A percentile compares a stretch with the other conserved stretches of the same genome.
phyloP scores from a whole-genome alignment of 2,329 filamentous ascomycete genomes.

The Clonostachys rhizophaga region DNA sequence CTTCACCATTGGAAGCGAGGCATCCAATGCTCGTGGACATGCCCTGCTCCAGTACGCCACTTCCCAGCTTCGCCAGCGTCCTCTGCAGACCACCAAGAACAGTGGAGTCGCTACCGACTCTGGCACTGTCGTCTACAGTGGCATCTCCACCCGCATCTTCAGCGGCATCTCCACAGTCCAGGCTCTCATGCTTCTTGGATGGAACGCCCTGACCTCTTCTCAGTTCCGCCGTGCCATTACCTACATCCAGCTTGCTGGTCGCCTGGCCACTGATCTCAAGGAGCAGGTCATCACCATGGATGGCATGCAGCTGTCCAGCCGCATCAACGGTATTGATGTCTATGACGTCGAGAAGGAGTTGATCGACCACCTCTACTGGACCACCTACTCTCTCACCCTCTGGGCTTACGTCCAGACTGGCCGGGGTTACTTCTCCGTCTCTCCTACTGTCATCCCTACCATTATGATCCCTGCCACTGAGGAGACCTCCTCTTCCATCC shows the following conservation, averaged over 20 bases:
- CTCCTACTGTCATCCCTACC: constrained; percentile 14
- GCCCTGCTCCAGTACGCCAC: constrained; percentile 25
- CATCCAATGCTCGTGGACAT: constrained; percentile 16
- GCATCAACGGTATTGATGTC: constrained; percentile 34
- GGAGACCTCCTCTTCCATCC: constrained; percentile 18
- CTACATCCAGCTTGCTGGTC: constrained; percentile 24
- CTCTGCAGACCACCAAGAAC: constrained; percentile 11
- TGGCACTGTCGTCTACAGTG: constrained; percentile 9
- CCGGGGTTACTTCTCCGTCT: constrained; percentile 12
- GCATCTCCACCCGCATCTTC: constrained; percentile 22
- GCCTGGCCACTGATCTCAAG: constrained; percentile 21
- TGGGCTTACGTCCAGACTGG: constrained; percentile 30
- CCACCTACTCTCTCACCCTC: constrained; percentile 27
- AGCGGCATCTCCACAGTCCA: constrained; percentile 24
- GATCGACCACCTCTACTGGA: constrained; percentile 30
- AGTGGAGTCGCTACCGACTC: constrained; percentile 7
- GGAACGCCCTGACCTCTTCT: constrained; percentile 23
- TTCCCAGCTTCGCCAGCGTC: constrained; percentile 20
- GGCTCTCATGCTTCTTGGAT: constrained; percentile 25
- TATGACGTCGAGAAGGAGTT: constrained; percentile 32
- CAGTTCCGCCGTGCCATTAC: constrained; percentile 25
- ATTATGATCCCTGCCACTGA: constrained; percentile 21
- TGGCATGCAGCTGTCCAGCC: constrained; percentile 19
- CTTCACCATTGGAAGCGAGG: constrained; percentile 20
- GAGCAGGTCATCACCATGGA: constrained; percentile 17